Conservation (phyloP, 1,284 basidiomycete genomes). For the Melampsora larici-populina region DNA sequence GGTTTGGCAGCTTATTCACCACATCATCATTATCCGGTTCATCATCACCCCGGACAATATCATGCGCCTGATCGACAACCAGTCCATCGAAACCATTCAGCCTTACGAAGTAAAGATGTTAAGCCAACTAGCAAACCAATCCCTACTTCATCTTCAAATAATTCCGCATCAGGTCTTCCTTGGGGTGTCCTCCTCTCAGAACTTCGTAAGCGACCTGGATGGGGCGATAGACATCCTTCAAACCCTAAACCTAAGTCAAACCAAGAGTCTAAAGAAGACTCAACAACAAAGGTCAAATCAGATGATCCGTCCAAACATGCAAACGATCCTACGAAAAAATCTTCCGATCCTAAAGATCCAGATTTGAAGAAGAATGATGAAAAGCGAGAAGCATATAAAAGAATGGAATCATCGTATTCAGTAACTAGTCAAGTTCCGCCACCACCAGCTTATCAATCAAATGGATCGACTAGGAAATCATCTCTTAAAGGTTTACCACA, state of each 20-base stretch:
- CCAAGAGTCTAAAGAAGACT: too few relatives aligned
- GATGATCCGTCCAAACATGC: too few relatives aligned
- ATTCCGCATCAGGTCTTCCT: background rate
- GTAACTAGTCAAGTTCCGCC: background rate
- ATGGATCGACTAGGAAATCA: background rate
- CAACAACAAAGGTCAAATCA: too few relatives aligned
- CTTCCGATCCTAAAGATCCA: too few relatives aligned
- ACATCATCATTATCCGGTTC: background rate
- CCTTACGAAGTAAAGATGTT: background rate
- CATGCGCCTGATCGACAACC: background rate
- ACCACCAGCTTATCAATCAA: slow-evolving; percentile 3
- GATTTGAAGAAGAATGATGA: background rate
- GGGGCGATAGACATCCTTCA: background rate
- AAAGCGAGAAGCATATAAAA: background rate
- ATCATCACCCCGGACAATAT: background rate
- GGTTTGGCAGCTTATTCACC: background rate
- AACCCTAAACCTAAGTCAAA: background rate
- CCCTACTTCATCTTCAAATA: background rate
- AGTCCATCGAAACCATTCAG: background rate
- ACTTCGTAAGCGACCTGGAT: slow-evolving; percentile 1
- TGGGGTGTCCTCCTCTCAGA: background rate
- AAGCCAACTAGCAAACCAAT: background rate
- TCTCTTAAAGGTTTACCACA: background rate
- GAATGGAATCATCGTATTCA: background rate
- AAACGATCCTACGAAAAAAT: too few relatives aligned